Evolutionary conservation across 1,139 yeast species (phyloP), one percentile per base, ranked within the genome.

Genomic region (Saccharomyces pastorianus): DNA sequence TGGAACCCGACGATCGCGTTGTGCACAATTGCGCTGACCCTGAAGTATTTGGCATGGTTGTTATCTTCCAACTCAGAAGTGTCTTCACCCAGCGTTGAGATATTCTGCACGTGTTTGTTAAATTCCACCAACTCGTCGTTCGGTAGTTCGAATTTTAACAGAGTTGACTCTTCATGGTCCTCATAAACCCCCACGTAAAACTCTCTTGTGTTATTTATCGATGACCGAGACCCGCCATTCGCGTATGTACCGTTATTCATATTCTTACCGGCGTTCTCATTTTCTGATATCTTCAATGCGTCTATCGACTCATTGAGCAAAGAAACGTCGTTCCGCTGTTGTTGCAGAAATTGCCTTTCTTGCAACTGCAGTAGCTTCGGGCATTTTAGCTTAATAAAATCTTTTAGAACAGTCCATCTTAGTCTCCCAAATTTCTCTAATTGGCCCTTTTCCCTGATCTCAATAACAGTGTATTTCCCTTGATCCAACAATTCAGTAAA

Each of bases 111-210:
- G 7, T 34, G 46, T 4, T 46, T 31, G 28, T 50, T 49, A 11
- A 26, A 41, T 9, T 42, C 29, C 25, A 44, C 25, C 50, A 32
- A 23, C 17, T 27, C 46, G 8, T 23, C 31, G 27, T 51, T 48
- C 26, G 48, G 50, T 14, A 55, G 28, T 9, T 44, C 49, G 0
- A 58, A 44, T n/a, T 58, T 58, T 9, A 66, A 58, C 28, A 58
- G 61, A 25, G 62, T 52, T 42, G 59, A 55, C 17, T 56, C 59
- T 49, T 67, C 68, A 23, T 60, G 59, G 28, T 62, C 65, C 47
- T 68, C 71, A 52, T 67, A 68, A 6, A 68, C 70, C 4, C 71
- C 71, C 23, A 68, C 71, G 57, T 68, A 68, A 49, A 67, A 67
- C 51, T 67, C 70, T 52, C 67, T 56, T 9, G 69, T 65, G 46